phyloP scores from a whole-genome alignment of 441 rosid species.

The Rhodomyrtus psidioides region DNA sequence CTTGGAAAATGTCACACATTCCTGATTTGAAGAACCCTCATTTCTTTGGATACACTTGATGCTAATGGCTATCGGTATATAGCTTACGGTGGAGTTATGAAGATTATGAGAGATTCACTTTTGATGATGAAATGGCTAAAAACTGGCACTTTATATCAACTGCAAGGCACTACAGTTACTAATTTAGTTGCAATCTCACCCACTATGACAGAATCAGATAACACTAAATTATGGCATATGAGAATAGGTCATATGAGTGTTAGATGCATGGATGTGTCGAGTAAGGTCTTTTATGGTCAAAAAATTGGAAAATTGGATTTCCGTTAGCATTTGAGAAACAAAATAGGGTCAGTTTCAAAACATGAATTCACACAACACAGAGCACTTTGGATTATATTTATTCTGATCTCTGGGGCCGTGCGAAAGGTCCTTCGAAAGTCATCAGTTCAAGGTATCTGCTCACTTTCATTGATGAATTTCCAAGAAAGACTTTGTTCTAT shows the following conservation, averaged over 20 bases:
- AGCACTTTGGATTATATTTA: too few species aligned
- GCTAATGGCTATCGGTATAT: neutral
- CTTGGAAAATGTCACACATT: neutral
- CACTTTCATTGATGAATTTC: neutral
- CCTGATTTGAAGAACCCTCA: neutral
- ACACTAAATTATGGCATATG: neutral
- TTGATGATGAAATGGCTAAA: neutral
- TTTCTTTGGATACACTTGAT: neutral
- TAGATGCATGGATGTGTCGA: neutral
- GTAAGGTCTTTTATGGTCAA: neutral
- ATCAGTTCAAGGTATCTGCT: neutral
- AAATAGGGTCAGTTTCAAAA: neutral
- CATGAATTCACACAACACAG: too few species aligned
- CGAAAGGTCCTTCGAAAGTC: neutral
- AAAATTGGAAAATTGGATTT: neutral
- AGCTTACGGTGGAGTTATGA: neutral
- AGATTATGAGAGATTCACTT: neutral
- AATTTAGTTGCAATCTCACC: neutral
- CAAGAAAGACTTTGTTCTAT: neutral
- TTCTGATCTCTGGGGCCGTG: neutral
- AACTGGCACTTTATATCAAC: neutral
- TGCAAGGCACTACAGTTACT: neutral
- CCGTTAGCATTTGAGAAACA: neutral
- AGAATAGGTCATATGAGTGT: neutral
- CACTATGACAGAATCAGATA: neutral